Base-by-base conservation (phyloP, 2,329 filamentous ascomycete species). In the Pseudogymnoascus sp. region DNA sequence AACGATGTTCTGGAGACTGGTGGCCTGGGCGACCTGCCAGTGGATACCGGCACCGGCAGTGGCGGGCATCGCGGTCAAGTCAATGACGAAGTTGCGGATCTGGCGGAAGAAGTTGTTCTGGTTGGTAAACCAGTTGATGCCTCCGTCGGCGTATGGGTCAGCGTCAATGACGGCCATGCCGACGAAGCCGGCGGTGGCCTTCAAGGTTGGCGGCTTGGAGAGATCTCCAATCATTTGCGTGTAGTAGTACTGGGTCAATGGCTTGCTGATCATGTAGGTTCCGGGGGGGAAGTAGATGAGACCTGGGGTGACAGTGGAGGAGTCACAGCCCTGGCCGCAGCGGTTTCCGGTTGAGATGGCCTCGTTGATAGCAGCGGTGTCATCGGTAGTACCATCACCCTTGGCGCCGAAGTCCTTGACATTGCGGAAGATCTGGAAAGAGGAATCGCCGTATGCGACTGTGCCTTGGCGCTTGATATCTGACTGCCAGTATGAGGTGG, bases 251-350 rank as follows among this genome's bases (percentile, higher is more conserved):
- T 92, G 88, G 61, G 92, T 77, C 68, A 97, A 85, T 21, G 93
- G 90, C 71, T 80, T 83, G 73, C 86, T 91, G 69, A 97, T 87
- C 17, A 89, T 72, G 73, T 97, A 97, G 64, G 87, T 96, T 68
- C 93, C 93, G 10, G 90, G 81, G 40, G 92, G 93, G 79, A 97
- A 96, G 80, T 96, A 97, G 62, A 97, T 86, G 13, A 97, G 79
- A 26, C 91, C 93, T 0, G 93, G 93, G 1, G 86, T 85, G n/a
- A 84, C 83, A 2, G 93, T 97, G 33, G 84, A 85, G 1, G 91
- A 96, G 73, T 95, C 89, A 73, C 93, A 97, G 66, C 86, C 85
- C 67, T 84, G 74, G 40, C 90, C 91, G 73, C 93, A 97, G 47
- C 93, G 89, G 70, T 82, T 80, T 28, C 91, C 91, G n/a, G 85